A percentile compares a stretch with the other conserved stretches of the same genome.
phyloP scores from a whole-genome alignment of 306 rosid genomes.

The Cucurbita pepo region DNA sequence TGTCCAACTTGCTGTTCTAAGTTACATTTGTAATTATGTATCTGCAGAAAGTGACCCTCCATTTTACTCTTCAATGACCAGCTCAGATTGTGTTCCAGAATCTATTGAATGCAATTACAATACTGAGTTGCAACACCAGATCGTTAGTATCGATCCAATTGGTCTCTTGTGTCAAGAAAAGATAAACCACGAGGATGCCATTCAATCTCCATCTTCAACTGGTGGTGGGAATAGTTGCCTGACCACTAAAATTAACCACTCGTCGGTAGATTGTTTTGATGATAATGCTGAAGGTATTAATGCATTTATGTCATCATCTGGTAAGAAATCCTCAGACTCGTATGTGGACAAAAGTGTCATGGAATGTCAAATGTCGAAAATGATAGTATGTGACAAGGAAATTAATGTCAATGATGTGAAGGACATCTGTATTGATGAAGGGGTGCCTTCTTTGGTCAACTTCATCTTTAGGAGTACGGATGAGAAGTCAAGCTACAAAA shows the following conservation, averaged over 20 bases:
- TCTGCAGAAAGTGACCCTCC: conserved; percentile 53
- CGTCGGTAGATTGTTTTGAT: background rate
- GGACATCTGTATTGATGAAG: conserved; percentile 77
- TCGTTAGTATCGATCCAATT: conserved; percentile 24
- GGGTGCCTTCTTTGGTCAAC: conserved; percentile 31
- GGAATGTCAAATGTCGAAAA: conserved; percentile 43
- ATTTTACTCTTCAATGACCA: conserved; percentile 24
- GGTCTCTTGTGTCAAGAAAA: conserved; percentile 11
- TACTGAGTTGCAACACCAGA: conserved; percentile 19
- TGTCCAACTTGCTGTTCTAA: background rate
- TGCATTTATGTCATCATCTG: conserved; percentile 15
- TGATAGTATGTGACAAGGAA: conserved; percentile 36
- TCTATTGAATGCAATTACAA: conserved; percentile 28
- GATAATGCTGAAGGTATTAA: background rate
- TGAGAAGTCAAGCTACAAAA: conserved; percentile 13
- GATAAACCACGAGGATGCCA: conserved; percentile 11
- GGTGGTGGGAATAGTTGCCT: background rate
- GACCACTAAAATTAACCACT: background rate
- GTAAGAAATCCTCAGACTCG: conserved; percentile 16
- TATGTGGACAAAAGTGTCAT: conserved; percentile 38
- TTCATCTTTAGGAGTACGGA: conserved; percentile 23
- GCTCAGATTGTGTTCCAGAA: conserved; percentile 20
- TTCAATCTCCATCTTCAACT: background rate
- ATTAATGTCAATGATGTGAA: conserved; percentile 38
- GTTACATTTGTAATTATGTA: background rate